These are phyloP conservation scores for Pleurotus platypus DNA, from an alignment of 768 basidiomycete species.

Conservation along the genomic window DNA sequence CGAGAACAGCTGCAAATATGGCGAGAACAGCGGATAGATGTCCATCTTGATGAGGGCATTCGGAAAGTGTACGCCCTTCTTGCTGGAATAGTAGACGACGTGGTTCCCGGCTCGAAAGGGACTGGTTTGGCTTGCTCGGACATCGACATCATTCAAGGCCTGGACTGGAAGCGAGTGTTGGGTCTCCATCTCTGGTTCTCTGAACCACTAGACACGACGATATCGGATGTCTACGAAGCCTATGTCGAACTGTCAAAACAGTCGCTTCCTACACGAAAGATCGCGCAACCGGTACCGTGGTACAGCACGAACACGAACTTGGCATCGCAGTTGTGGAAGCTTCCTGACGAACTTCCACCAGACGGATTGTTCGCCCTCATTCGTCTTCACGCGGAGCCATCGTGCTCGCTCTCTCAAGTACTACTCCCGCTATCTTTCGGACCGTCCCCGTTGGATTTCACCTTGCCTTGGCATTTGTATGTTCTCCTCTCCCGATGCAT, in stretches of 20 bases:
- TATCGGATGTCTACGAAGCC: slow-evolving; percentile 62
- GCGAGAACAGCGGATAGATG: slow-evolving; percentile 72
- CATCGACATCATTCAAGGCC: slow-evolving; percentile 59
- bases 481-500: slow-evolving; percentile 82
- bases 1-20: slow-evolving; percentile 76
- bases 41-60: slow-evolving; percentile 61
- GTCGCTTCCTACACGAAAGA: slow-evolving; percentile 27
- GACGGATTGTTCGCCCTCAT: slow-evolving; percentile 86
- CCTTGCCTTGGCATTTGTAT: slow-evolving; percentile 91
- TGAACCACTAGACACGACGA: slow-evolving; percentile 63
- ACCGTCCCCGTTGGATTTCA: slow-evolving; percentile 72
- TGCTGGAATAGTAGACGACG: slow-evolving; percentile 62
- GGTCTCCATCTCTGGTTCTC: slow-evolving; percentile 91
- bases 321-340: slow-evolving; percentile 30
- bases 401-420: slow-evolving; percentile 63
- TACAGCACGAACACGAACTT: slow-evolving; percentile 34
- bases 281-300: slow-evolving; percentile 59
- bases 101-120: slow-evolving; percentile 51
- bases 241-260: slow-evolving; percentile 47
- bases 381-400: slow-evolving; percentile 69
- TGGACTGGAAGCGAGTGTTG: slow-evolving; percentile 95
- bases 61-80: slow-evolving; percentile 83
- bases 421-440: slow-evolving; percentile 74
- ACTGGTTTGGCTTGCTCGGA: slow-evolving; percentile 48
- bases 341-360: slow-evolving; percentile 37